phyloP scores from a whole-genome alignment of 139 green algal genomes.

The Ettlia oleoabundans region DNA sequence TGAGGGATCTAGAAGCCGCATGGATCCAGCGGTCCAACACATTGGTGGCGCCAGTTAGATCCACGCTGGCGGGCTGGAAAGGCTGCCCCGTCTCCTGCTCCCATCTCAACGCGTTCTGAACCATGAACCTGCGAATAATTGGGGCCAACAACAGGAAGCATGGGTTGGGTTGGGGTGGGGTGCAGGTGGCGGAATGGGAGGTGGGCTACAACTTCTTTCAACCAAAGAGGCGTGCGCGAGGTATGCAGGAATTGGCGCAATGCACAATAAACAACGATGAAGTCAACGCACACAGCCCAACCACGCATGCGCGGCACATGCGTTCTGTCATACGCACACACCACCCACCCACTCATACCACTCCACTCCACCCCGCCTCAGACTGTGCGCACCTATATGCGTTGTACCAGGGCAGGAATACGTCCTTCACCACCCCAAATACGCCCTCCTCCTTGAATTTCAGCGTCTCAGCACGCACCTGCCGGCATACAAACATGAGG shows the following conservation, averaged over 20 bases:
- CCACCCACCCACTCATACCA: not conserved
- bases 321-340: not conserved
- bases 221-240: too few relatives aligned
- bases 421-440: slow-evolving; percentile 92
- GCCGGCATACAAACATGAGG: not conserved
- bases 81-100: slow-evolving; percentile 63
- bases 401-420: slow-evolving; percentile 99
- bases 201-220: too few relatives aligned
- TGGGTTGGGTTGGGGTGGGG: not conserved
- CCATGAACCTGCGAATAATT: slow-evolving; percentile 78
- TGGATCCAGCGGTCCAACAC: slow-evolving; percentile 94
- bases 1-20: slow-evolving; percentile 79
- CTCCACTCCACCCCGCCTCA: not conserved
- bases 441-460: slow-evolving; percentile 97
- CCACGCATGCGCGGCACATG: not conserved
- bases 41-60: slow-evolving; percentile 63
- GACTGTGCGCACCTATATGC: slow-evolving; percentile 82
- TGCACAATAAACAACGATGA: not conserved
- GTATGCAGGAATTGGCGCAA: not conserved
- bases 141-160: too few relatives aligned
- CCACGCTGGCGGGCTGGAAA: slow-evolving; percentile 64
- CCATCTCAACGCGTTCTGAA: slow-evolving; percentile 87
- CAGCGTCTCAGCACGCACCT: slow-evolving; percentile 91
- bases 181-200: not conserved
- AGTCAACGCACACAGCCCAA: not conserved